phyloP scores from a whole-genome alignment of 106 monocot species.

The Dendrobium officinale region DNA sequence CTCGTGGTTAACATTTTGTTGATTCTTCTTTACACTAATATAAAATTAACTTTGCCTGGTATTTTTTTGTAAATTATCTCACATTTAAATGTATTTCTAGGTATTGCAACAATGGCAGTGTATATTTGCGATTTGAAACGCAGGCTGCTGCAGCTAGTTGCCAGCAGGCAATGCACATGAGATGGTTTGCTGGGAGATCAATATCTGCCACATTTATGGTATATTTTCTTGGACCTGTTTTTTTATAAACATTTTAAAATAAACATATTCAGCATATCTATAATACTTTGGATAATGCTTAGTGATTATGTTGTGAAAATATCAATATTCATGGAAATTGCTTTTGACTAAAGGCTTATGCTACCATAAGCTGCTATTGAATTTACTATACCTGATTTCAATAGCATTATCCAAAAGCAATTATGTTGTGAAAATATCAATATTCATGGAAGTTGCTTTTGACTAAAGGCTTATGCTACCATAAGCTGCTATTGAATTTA shows the following conservation, averaged over 20 bases:
- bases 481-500: background rate
- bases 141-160: conserved; percentile 30
- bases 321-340: too few relatives aligned
- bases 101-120: conserved; percentile 38
- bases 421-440: too few relatives aligned
- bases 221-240: background rate
- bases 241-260: background rate
- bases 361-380: background rate
- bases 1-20: too few relatives aligned
- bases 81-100: conserved; percentile 8
- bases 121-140: conserved; percentile 44
- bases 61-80: too few relatives aligned
- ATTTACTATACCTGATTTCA: background rate
- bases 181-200: conserved; percentile 53
- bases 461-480: too few relatives aligned
- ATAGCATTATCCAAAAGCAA: too few relatives aligned
- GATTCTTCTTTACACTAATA: too few relatives aligned
- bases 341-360: too few relatives aligned
- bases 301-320: too few relatives aligned
- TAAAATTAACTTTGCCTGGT: too few relatives aligned
- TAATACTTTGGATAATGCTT: background rate
- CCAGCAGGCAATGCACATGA: conserved; percentile 40
- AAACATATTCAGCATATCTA: background rate
- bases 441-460: too few relatives aligned
- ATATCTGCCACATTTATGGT: conserved; percentile 48